A percentile compares a stretch with the other conserved stretches of the same genome.
Conservation (phyloP, 1,284 basidiomycete species). For the Ustilago shanxiensis region DNA sequence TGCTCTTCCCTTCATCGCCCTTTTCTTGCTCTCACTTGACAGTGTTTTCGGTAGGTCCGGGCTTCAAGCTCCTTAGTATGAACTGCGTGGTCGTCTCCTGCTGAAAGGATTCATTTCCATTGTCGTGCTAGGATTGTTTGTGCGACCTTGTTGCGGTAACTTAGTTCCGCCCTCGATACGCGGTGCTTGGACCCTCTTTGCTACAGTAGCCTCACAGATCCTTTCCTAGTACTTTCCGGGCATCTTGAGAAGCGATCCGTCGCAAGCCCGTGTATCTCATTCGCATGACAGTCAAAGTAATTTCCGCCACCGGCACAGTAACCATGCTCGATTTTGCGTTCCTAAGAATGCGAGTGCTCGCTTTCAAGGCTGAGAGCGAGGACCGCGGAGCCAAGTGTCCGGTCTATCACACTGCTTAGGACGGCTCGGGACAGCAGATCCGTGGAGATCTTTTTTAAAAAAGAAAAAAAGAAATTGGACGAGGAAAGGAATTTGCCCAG, state of each 20-base stretch:
- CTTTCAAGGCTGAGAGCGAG: background rate
- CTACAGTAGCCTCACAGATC: too few relatives aligned
- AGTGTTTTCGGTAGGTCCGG: background rate
- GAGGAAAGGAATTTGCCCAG: too few relatives aligned
- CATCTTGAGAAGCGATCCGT: background rate
- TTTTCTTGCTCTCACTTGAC: background rate
- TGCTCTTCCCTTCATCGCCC: background rate
- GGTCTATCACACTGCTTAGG: background rate
- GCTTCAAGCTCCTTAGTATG: background rate
- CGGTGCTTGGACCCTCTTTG: background rate
- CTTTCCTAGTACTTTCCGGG: background rate
- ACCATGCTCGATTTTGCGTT: background rate
- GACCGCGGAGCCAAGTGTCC: background rate
- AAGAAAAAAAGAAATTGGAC: too few relatives aligned
- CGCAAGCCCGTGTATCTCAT: too few relatives aligned
- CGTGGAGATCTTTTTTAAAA: conserved; percentile 18
- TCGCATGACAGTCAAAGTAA: too few relatives aligned
- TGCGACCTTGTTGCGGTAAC: background rate
- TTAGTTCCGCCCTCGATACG: background rate
- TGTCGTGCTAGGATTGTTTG: background rate
- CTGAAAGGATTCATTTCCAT: background rate
- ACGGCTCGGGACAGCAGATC: conserved; percentile 3
- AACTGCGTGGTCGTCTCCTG: background rate
- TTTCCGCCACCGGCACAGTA: too few relatives aligned
- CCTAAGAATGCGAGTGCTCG: background rate